phyloP scores from a whole-genome alignment of 2,329 filamentous ascomycete species.

The Fusarium metavorans region DNA sequence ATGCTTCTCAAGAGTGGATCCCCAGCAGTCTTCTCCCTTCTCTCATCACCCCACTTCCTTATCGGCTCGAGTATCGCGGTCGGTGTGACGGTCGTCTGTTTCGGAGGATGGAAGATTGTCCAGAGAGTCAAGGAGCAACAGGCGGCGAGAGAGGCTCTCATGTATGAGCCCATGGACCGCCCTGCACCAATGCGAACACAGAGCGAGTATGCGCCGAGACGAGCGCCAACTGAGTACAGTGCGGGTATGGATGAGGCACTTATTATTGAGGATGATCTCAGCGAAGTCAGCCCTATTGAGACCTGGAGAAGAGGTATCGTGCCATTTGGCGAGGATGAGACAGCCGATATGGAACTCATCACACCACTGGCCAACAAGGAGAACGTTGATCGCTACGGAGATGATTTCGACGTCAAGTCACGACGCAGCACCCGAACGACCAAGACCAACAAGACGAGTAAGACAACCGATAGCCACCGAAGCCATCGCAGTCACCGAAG shows the following conservation, averaged over 20 bases:
- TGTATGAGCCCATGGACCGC: conserved; percentile 43
- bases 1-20: conserved; percentile 81
- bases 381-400: conserved; percentile 50
- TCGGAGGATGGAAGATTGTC: conserved; percentile 97
- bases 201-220: conserved; percentile 43
- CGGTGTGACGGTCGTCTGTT: conserved; percentile 94
- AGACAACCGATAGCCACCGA: conserved; percentile 47
- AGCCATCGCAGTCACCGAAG: conserved; percentile 41
- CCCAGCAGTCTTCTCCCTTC: conserved; percentile 86
- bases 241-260: conserved; percentile 65
- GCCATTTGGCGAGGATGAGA: conserved; percentile 59
- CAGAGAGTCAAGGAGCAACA: conserved; percentile 76
- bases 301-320: conserved; percentile 69
- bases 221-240: conserved; percentile 48
- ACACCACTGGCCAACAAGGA: conserved; percentile 66
- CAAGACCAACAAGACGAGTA: conserved; percentile 43
- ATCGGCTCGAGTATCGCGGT: conserved; percentile 91
- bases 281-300: conserved; percentile 70
- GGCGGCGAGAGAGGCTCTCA: conserved; percentile 45
- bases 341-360: conserved; percentile 68
- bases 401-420: conserved; percentile 56
- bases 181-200: conserved; percentile 44
- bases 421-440: conserved; percentile 50
- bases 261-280: conserved; percentile 69
- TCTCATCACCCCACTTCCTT: conserved; percentile 92